Conservation (phyloP, 176 grass and related monocot genomes). For the Aechmea fasciata region DNA sequence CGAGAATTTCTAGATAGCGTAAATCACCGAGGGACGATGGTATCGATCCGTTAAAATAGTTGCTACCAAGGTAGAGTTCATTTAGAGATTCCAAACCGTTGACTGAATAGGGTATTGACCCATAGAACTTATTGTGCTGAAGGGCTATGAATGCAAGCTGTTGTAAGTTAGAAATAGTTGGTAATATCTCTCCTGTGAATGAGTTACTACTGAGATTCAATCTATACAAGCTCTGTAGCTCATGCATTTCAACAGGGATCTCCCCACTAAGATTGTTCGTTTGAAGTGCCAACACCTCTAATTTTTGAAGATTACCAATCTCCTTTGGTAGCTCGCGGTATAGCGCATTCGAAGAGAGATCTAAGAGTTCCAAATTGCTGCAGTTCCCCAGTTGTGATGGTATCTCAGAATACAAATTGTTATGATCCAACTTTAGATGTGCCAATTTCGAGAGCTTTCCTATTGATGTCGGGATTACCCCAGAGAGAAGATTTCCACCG, state of each 20-base stretch:
- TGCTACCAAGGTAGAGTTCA: constrained; percentile 53
- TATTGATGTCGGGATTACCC: constrained; percentile 26
- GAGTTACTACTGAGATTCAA: constrained; percentile 62
- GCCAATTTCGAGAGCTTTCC: constrained; percentile 1
- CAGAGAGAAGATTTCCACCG: constrained; percentile 28
- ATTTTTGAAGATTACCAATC: constrained; percentile 26
- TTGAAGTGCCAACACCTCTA: constrained; percentile 51
- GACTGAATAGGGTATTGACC: constrained; percentile 32
- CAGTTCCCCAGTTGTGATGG: constrained; percentile 24
- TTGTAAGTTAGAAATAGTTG: neutral
- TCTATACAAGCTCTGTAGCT: constrained; percentile 11
- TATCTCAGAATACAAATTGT: constrained; percentile 28
- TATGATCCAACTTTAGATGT: constrained; percentile 56
- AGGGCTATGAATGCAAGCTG: constrained; percentile 46
- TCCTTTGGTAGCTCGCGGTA: constrained; percentile 21
- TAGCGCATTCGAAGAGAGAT: constrained; percentile 46
- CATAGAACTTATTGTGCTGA: constrained; percentile 27
- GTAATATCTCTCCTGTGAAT: constrained; percentile 37
- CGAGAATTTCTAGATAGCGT: constrained; percentile 34
- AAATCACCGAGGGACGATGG: constrained; percentile 13
- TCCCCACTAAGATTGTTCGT: constrained; percentile 25
- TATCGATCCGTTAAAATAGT: constrained; percentile 36
- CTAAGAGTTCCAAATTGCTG: constrained; percentile 31
- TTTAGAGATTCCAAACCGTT: constrained; percentile 3
- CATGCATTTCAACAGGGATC: constrained; percentile 18